These are phyloP conservation scores for Ascochyta lentis DNA, from an alignment of 2,329 filamentous ascomycete genomes.

Conservation along the genomic window DNA sequence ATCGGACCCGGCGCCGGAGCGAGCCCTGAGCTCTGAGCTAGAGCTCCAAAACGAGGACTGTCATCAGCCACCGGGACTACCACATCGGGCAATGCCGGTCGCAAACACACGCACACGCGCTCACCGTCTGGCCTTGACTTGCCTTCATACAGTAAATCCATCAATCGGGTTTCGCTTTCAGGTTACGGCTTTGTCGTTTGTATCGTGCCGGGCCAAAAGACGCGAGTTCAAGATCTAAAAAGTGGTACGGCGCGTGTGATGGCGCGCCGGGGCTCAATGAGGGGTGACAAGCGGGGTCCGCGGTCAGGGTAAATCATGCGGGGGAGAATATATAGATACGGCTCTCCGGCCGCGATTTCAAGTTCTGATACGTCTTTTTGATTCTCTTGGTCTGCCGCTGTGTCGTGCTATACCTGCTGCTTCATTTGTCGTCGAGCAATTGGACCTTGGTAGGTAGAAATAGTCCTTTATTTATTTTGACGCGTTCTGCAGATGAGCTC, in stretches of 20 bases:
- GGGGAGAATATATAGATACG: slow-evolving; percentile 18
- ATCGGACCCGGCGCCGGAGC: slow-evolving; percentile 20
- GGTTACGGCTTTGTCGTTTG: background rate
- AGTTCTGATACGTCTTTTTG: background rate
- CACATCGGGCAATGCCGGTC: slow-evolving; percentile 14
- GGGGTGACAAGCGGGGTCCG: slow-evolving; percentile 19
- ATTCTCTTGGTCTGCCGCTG: background rate
- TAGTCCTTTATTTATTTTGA: background rate
- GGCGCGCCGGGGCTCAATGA: slow-evolving; percentile 11
- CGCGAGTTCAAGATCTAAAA: background rate
- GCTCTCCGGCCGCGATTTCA: background rate
- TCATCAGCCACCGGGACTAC: slow-evolving; percentile 14
- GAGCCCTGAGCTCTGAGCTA: slow-evolving; percentile 4
- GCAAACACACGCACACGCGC: slow-evolving; percentile 8
- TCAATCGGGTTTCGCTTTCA: background rate
- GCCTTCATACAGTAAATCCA: slow-evolving; percentile 1
- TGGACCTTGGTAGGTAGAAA: background rate
- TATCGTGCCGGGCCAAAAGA: background rate
- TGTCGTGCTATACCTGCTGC: background rate
- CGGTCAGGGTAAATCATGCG: slow-evolving; percentile 15
- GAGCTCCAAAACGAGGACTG: background rate
- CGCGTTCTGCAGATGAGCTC: background rate
- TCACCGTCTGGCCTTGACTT: background rate
- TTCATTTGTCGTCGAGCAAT: background rate
- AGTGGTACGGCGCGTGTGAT: slow-evolving; percentile 6